Base-by-base conservation (phyloP, 75 land plant species). In the Azolla pinnata region DNA sequence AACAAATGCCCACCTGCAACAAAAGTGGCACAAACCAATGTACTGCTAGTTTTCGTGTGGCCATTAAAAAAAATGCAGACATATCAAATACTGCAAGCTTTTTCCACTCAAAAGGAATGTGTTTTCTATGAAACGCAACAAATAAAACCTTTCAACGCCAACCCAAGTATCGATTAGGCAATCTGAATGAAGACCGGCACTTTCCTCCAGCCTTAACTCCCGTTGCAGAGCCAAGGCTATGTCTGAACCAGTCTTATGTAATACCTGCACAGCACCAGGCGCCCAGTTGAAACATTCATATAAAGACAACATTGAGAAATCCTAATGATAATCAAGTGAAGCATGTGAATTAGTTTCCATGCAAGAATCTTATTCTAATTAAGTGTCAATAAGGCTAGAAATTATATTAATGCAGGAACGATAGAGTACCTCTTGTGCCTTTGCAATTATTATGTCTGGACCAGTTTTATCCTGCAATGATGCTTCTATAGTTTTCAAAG, bases 81-180 rank as follows among this genome's bases (percentile, higher is more conserved):
- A n/a, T n/a, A n/a, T n/a, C n/a, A n/a, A n/a, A n/a, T n/a, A n/a
- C n/a, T n/a, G n/a, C 40, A 35, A 35, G 5, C 40, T 35, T 35
- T 35, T 35, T 5, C 40, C 40, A 5, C 51, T 20, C 4, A 48
- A 17, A 48, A 48, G n/a, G n/a, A n/a, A n/a, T n/a, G n/a, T n/a
- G n/a, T n/a, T n/a, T n/a, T n/a, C n/a, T n/a, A n/a, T n/a, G n/a
- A n/a, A n/a, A n/a, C n/a, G n/a, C n/a, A n/a, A 23, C 1, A 25
- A 25, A 3, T 1, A 23, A 2, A 32, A 88, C 97, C 97, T 84
- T 44, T 82, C 78, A 26, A 67, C 69, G 30, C 95, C 95, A 52
- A 84, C 82, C 97, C 97, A 92, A 46, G 95, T 72, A 70, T 92
- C 95, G 5, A 91, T 87, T 26, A 88, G 86, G 58, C 95, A 88